Evolutionary conservation across 2,329 filamentous ascomycete genomes (phyloP), one percentile per base, ranked within the genome.

Genomic region (Didymellaceae sp.): DNA sequence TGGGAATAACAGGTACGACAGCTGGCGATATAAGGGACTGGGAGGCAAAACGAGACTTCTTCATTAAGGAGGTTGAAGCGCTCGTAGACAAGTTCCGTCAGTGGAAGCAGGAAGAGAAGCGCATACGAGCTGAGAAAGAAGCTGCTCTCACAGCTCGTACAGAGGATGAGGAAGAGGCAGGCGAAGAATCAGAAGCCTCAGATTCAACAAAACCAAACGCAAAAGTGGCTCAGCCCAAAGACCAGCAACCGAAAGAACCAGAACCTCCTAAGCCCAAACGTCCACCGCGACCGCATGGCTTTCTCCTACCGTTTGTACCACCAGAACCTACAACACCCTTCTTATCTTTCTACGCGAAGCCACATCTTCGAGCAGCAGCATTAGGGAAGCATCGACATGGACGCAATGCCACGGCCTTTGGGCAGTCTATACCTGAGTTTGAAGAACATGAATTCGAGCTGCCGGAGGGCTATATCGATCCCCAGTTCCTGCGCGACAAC

Each of bases 31-130:
- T 90, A 74, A 94, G 89, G 71, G 83, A 87, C 22, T 97, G 91
- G 72, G 91, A 96, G 72, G 86, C 88, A 2, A 94, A 94, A 54
- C 84, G 94, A 21, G 82, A 87, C 53, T 86, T 93, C 70, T 96
- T 97, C 68, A 88, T 97, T 62, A 83, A 81, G 48, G 91, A 95
- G 54, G 92, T 95, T 50, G 82, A 90, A 56, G 82, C 82, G 0
- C 86, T 97, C 22, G 80, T 97, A 16, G 86, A 90, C 56, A 97
- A 97, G 70, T 97, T 97, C 70, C 84, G 86, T 41, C 79, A 84
- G 45, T 97, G 92, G 92, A 91, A 87, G 55, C 83, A 92, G 54
- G 90, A 96, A 69, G 94, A 99, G 73, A 95, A 92, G 77, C 84
- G 88, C 33, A 80, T 90, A 52, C 91, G 91, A 73, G 75, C 85